Evolutionary conservation across 2,329 filamentous ascomycete species (phyloP), one percentile per base, ranked within the genome.

Genomic region (Pestalotiopsis sp.): DNA sequence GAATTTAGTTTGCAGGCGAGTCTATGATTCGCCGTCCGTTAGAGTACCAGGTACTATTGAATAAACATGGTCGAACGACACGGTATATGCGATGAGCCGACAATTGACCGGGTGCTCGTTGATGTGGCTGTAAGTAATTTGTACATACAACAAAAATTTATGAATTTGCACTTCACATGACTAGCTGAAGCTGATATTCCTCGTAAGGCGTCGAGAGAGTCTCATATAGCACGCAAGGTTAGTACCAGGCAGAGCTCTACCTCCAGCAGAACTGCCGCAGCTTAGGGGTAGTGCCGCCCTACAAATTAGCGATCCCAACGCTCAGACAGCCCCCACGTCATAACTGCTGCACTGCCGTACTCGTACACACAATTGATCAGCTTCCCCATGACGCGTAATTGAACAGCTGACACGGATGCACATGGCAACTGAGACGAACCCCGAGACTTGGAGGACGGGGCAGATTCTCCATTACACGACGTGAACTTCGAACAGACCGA

Each of bases 371-470:
- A 35, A 35, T 35, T 35, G 30, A 52, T 17, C 44, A 52, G 17
- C 44, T n/a, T 58, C 52, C 48, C 58, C 64, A 66, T 52, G 64
- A 60, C 64, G 64, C 64, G 64, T 38, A 59, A 59, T 59, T 22
- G 55, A 24, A 55, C 64, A 66, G 64, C 64, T 66, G 64, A 66
- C 64, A 66, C 52, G 64, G 52, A 39, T 35, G 63, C 64, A 26
- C 56, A 55, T 59, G 39, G 63, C 52, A 35, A 44, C 35, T 22
- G 30, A 52, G 38, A 30, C 39, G 13, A 11, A 63, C 38, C n/a
- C 26, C 58, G 17, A 26, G 58, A n/a, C n/a, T 26, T 61, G 26
- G 17, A 17, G 14, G 9, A 38, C 17, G 26, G 35, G 44, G 20
- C 14, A n/a, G 44, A 52, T 22, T n/a, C 44, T 1, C 20, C 44